A percentile compares a stretch with the other conserved stretches of the same genome.
These are phyloP conservation scores for Rhododendron griersonianum DNA, from an alignment of 148 eudicot genomes.

Conservation along the genomic window DNA sequence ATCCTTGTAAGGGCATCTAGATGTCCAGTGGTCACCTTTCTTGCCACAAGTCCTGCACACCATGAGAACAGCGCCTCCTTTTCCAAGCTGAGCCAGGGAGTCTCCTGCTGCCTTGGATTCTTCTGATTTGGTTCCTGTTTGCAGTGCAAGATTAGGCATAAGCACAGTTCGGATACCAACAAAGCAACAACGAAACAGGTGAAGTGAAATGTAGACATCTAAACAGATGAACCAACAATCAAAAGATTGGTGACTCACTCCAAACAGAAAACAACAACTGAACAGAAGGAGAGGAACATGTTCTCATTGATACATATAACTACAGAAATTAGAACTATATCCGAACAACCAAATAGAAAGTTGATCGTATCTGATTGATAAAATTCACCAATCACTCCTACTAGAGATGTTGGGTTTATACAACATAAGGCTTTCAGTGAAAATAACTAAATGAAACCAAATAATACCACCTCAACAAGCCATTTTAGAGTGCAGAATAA, in stretches of 20 bases:
- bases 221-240: background rate
- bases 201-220: background rate
- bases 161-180: background rate
- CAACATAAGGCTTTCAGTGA: background rate
- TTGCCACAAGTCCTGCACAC: slow-evolving; percentile 87
- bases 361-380: background rate
- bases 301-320: background rate
- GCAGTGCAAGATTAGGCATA: background rate
- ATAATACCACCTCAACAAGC: background rate
- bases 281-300: background rate
- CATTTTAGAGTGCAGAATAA: background rate
- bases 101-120: slow-evolving; percentile 60
- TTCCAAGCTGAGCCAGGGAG: slow-evolving; percentile 39
- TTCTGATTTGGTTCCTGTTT: slow-evolving; percentile 58
- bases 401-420: background rate
- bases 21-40: slow-evolving; percentile 95
- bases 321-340: background rate
- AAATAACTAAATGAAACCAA: background rate
- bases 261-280: background rate
- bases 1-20: slow-evolving; percentile 92
- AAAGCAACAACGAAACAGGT: background rate
- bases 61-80: slow-evolving; percentile 81
- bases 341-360: background rate
- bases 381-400: background rate
- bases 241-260: background rate